Percentiles rank a stretch among this genome's conserved stretches.
phyloP scores from a whole-genome alignment of 495 filamentous ascomycete genomes.

The Evansstolkia leycettana region DNA sequence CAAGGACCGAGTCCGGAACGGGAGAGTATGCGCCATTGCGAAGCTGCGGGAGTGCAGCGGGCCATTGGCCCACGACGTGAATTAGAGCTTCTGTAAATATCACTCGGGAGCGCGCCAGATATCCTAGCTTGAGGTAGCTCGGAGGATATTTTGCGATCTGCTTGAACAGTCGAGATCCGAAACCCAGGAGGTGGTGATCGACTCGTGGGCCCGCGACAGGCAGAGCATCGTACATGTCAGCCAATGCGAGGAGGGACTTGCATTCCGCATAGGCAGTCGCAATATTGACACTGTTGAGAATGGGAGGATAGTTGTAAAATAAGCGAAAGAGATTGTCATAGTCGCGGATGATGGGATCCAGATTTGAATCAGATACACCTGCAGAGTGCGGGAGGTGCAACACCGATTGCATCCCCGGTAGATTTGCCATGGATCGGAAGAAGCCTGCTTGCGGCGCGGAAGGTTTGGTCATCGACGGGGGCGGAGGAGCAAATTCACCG shows the following conservation, averaged over 20 bases:
- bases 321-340: conserved; percentile 90
- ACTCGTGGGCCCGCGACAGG: conserved; percentile 79
- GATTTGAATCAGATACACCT: conserved; percentile 32
- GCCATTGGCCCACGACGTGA: conserved; percentile 90
- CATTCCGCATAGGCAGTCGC: conserved; percentile 85
- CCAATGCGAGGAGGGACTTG: conserved; percentile 71
- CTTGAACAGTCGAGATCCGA: conserved; percentile 79
- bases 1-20: conserved; percentile 60
- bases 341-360: conserved; percentile 63
- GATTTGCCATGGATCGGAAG: conserved; percentile 77
- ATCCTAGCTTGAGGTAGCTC: conserved; percentile 79
- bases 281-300: conserved; percentile 72
- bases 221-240: conserved; percentile 86
- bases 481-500: conserved; percentile 32
- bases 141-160: conserved; percentile 92
- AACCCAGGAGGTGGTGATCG: conserved; percentile 84
- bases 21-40: conserved; percentile 43
- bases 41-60: conserved; percentile 61
- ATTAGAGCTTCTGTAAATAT: conserved; percentile 86
- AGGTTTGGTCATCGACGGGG: conserved; percentile 41
- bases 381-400: conserved; percentile 24
- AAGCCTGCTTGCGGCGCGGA: conserved; percentile 47
- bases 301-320: conserved; percentile 82
- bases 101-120: conserved; percentile 67
- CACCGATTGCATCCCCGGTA: conserved; percentile 45